Base-by-base conservation (phyloP, 768 basidiomycete genomes). In the Suillus plorans region DNA sequence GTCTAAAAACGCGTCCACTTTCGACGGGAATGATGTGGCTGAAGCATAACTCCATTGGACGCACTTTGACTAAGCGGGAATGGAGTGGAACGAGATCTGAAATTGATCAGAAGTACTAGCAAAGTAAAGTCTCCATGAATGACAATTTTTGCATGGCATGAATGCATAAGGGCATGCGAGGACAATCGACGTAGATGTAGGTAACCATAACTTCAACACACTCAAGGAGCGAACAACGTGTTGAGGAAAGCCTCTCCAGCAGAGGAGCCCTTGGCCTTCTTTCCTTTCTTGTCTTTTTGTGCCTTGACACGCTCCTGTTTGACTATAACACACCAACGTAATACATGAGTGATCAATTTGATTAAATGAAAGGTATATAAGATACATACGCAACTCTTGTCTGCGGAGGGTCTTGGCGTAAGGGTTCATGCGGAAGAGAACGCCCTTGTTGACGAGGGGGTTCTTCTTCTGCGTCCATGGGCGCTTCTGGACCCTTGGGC, bases 391-490 rank as follows among this genome's bases (percentile, higher is more conserved):
- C 69, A 97, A 80, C 76, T 97, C 94, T 74, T 95, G 91, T 71
- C 91, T 84, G 78, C 94, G 91, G 73, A 95, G 79, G 53, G 91
- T 91, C 87, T 97, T 97, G 73, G 96, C 97, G 80, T 99, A 98
- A 61, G 97, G 97, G 86, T 99, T 99, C 81, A 99, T 86, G 73
- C 95, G 91, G 94, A 95, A 96, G 76, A 96, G 88, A 71, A 96
- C 82, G 60, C 86, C 91, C 84, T 92, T 95, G 89, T 97, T 97
- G 81, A 87, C 79, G 73, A 97, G 86, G 61, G 96, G 95, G 85
- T 97, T 98, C 91, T 99, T 98, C 92, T 95, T 95, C 84, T 98
- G 96, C 68, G 95, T 93, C 93, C 92, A 95, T 66, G 95, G 95
- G 74, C 96, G 90, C 81, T 96, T 97, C 80, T 91, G 89, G 67